Evolutionary conservation across 768 basidiomycete species (phyloP), one percentile per base, ranked within the genome.

Genomic region (Suillus cothurnatus): DNA sequence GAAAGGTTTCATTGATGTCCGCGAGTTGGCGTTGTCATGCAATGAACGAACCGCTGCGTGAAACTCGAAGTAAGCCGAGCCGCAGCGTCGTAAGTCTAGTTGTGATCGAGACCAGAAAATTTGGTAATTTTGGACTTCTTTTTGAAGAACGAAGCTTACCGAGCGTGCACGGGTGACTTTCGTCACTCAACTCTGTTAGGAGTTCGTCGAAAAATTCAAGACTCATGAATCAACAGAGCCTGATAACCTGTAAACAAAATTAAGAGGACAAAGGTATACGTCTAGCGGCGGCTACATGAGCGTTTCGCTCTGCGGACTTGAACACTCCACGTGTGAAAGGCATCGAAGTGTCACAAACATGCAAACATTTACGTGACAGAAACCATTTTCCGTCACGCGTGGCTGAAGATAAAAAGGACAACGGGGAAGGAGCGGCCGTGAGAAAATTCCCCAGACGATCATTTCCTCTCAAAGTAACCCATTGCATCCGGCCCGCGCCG

Each of bases 361-460:
- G 75, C 78, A 75, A 55, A 76, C 75, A 66, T 0, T 1, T 2
- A 52, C 72, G 80, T 81, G 80, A 81, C 80, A n/a, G 64, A 60
- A 63, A 71, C 58, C 70, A 78, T 74, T 77, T 76, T 69, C 52
- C 75, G 80, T 81, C 81, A 81, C 81, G 72, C 73, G 69, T 70
- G 71, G 67, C 68, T 79, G 81, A 82, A 82, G 85, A 85, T 88
- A 88, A 86, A 88, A 87, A 87, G 80, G 84, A 83, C 82, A 78
- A 79, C 78, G 73, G 76, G 74, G 70, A 77, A 76, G 72, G 71
- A 71, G 73, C 77, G 69, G 75, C 68, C 77, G 78, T 81, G 81
- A 80, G 81, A 81, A 84, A 82, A 80, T 74, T 80, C 84, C 86
- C 87, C 77, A 76, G 76, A 77, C 76, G 76, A 77, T 77, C 77